Evolutionary conservation across 2,329 filamentous ascomycete species (phyloP), one percentile per base, ranked within the genome.

Genomic region (Lanzia echinophila): DNA sequence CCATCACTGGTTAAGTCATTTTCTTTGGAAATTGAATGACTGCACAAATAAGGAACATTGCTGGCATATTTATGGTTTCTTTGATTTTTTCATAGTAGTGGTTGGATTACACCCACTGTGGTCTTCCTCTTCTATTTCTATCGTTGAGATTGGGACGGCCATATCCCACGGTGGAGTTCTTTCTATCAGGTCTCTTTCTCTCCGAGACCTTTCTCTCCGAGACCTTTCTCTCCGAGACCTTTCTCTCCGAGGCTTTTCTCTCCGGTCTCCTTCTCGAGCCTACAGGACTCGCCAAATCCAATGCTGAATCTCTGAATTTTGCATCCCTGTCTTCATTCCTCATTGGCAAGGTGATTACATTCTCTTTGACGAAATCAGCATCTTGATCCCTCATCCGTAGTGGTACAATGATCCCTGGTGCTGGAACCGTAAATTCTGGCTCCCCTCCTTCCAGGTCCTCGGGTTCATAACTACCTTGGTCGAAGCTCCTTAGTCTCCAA

Each of bases 291-390:
- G 28, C 24, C 6, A 53, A 20, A 15, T 41, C 50, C 19, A 53
- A 33, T 3, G 34, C 50, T 3, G 44, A 53, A 13, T 53, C 50
- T 48, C 50, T 42, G 28, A 53, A 53, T 19, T 20, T 48, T 44
- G 20, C 41, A 11, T 44, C 41, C 7, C 11, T 12, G 24, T 44
- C 22, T 15, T 15, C 6, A 13, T 13, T 28, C 41, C 22, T 28
- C 41, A 15, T 22, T 3, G 22, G 22, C 22, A 24, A 15, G 5
- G 22, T 13, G 22, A 44, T 31, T 12, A 41, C 17, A 20, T 44
- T 44, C 4, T 44, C 22, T 19, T 31, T 17, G n/a, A 41, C 17
- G 7, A 19, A 22, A 22, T 47, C 22, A 6, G 15, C 10, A 47
- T 39, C 22, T n/a, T 20, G 31, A 6, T 33, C 46, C 17, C 33